Base-by-base conservation (phyloP, 257 asterid species). In the Jacaranda mimosifolia region DNA sequence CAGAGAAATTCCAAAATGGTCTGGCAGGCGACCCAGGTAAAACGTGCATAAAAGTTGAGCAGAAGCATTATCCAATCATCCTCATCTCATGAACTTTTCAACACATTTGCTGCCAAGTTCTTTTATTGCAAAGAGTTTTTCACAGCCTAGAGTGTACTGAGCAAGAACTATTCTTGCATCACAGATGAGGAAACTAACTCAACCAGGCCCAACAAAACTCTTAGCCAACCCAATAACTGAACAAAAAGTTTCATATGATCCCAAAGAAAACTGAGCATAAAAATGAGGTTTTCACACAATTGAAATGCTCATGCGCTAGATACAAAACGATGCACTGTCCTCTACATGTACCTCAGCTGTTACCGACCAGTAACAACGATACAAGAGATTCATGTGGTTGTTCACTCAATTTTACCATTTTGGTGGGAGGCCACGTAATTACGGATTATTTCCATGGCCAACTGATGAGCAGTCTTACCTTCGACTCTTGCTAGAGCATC, bases 381-480 rank as follows among this genome's bases (percentile, higher is more conserved):
- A 46, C 76, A 57, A 63, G 69, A 55, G 66, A 71, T 53, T 40
- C 68, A 63, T 17, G 26, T 40, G 17, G 68, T 77, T 64, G 39
- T 71, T 87, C 77, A 86, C 63, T 88, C 84, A 58, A 74, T 63
- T 70, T 75, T 84, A 45, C 97, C 93, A 43, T 91, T 90, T 78
- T 86, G 90, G 65, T 90, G 80, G 55, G 97, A 86, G 57, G 96
- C 88, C 65, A 94, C 97, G 42, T 82, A 92, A 59, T 87, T 88
- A 74, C 97, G 97, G 56, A 94, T 86, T 39, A 94, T 74, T 73
- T 94, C 97, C 87, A 89, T 94, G 15, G 97, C 97, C 84, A 93
- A 82, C 63, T 93, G 93, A 83, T 93, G 93, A 73, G 97, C 96
- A 70, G 67, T 88, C 87, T 93, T 93, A 65, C 84, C 86, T 83